Base-by-base conservation (phyloP, 169 alveolate species). In the Plasmodium ovale region DNA sequence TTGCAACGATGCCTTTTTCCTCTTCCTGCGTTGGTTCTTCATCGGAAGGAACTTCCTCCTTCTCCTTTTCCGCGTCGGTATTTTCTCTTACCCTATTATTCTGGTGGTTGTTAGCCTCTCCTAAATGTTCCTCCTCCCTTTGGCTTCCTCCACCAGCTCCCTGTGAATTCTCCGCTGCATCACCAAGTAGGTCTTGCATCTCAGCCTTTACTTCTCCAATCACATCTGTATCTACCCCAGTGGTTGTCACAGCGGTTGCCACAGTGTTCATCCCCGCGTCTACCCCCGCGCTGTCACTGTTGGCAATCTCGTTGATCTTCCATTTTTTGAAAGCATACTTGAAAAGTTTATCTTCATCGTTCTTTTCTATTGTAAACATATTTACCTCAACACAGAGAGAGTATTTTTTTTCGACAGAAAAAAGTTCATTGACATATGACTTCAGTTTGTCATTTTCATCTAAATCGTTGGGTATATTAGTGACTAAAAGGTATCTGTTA, bases 401-500 rank as follows among this genome's bases (percentile, higher is more conserved):
- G 9, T n/a, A 23, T 35, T 39, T 23, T 14, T 62, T 77, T 14
- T 77, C 77, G 2, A 0, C 29, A 19, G 77, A 16, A 39, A 62
- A 29, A 0, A 77, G 39, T 14, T 14, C 70, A 12, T 62, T 77
- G 2, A 77, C 21, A 68, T 77, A 47, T 9, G 59, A 64, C 21
- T 77, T 77, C 14, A 77, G 19, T 62, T 60, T 77, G 21, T 25
- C 29, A 0, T 44, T 35, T n/a, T 77, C 49, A 33, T 64, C 37
- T 12, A 77, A 42, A 25, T 77, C 29, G 0, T 12, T 35, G 2
- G 88, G 88, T 2, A 77, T 39, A 42, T 77, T 42, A 5, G 88
- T 77, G 19, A 77, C 37, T n/a, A 77, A 14, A 9, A 77, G n/a
- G 23, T 77, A 77, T 42, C 88, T 47, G 23, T 77, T 77, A 33